Base-by-base conservation (phyloP, 176 grass and related monocot species). In the Ensete ventricosum region DNA sequence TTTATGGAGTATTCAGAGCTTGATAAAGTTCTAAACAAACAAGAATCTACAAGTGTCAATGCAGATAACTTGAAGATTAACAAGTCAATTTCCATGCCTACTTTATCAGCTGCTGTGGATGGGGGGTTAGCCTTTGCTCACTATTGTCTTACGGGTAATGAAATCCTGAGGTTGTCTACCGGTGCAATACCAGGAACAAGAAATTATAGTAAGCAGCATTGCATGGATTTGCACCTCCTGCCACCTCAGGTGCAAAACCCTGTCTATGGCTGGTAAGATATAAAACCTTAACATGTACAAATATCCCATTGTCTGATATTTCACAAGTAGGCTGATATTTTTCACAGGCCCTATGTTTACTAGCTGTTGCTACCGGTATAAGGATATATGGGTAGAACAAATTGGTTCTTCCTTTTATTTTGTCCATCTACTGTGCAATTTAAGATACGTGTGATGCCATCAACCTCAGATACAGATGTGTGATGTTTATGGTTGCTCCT, bases 1-100 rank as follows among this genome's bases (percentile, higher is more conserved):
- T 98, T 98, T 69, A 91, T 99, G 84, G 82, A 99, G 71, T 85
- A 82, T 77, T 89, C 91, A 0, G 95, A 99, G 54, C 90, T 99
- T 59, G 78, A 99, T 75, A 89, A 81, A 83, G 73, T 94, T 62
- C 73, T 99, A 34, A 87, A 27, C 69, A 60, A 21, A 11, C 13
- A 54, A 27, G 52, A 69, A 16, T 50, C 67, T 11, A 5, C 16
- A 51, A n/a, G 27, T 3, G 9, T 4, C 16, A 79, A 69, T 29
- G 9, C 48, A 27, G 19, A 16, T 72, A 87, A 54, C 25, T 6
- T 2, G 60, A 88, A 14, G 67, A 89, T 91, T 67, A 69, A 80
- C 19, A 94, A 81, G 58, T 91, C 88, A 2, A 79, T 64, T 72
- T 94, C 88, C 9, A 51, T 85, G 73, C 91, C 91, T 1, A 84